phyloP scores from a whole-genome alignment of 768 basidiomycete genomes.

The Boletus coccyginus region DNA sequence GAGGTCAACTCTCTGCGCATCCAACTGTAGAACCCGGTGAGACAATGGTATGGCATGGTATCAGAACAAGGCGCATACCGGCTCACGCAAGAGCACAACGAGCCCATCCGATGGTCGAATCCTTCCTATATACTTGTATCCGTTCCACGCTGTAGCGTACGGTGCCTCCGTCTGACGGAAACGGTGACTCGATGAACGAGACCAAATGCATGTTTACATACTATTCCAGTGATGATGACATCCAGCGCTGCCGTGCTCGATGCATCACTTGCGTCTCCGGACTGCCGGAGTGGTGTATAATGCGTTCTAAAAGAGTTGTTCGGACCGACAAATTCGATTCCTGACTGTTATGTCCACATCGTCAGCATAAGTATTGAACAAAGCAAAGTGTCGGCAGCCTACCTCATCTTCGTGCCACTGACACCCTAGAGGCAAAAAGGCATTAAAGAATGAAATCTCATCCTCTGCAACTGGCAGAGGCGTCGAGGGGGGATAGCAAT shows the following conservation, averaged over 20 bases:
- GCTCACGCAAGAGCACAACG: conserved; percentile 49
- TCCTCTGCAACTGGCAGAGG: conserved; percentile 36
- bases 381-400: background rate
- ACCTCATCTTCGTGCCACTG: conserved; percentile 34
- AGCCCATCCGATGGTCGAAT: conserved; percentile 60
- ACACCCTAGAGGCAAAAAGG: conserved; percentile 45
- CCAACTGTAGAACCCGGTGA: conserved; percentile 18
- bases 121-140: conserved; percentile 53
- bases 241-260: conserved; percentile 33
- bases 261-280: conserved; percentile 12
- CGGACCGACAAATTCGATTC: conserved; percentile 31
- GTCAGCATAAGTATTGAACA: background rate
- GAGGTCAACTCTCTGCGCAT: conserved; percentile 25
- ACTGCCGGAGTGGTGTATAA: conserved; percentile 36
- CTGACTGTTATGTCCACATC: conserved; percentile 16
- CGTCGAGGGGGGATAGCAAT: conserved; percentile 33
- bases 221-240: conserved; percentile 53
- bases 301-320: conserved; percentile 34
- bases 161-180: conserved; percentile 42
- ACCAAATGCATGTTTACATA: conserved; percentile 23
- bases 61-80: conserved; percentile 35
- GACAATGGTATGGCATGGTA: background rate
- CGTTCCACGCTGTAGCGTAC: conserved; percentile 55
- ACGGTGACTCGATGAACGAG: background rate
- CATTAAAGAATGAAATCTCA: conserved; percentile 38